These are phyloP conservation scores for Hemileia vastatrix DNA, from an alignment of 1,284 basidiomycete species.

Conservation along the genomic window DNA sequence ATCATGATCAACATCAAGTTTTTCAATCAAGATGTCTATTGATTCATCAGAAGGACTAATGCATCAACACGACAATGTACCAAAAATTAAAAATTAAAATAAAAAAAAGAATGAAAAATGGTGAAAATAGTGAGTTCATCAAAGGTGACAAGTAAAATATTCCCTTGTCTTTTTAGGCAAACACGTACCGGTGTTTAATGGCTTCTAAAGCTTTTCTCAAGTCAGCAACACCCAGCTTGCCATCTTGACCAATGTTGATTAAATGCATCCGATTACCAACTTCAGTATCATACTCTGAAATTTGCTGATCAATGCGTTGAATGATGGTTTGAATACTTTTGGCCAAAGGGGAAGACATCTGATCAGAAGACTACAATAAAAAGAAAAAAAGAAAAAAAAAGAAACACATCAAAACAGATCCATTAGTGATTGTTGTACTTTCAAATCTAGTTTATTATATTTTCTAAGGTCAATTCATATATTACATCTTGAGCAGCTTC, in stretches of 20 bases:
- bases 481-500: constrained; percentile 51
- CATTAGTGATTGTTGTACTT: background rate
- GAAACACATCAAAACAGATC: constrained; percentile 49
- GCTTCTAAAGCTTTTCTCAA: constrained; percentile 80
- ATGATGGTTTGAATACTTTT: constrained; percentile 94
- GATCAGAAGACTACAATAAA: constrained; percentile 11
- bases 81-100: too few species aligned
- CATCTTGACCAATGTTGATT: constrained; percentile 83
- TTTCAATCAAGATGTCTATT: constrained; percentile 78
- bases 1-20: constrained; percentile 91
- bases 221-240: constrained; percentile 81
- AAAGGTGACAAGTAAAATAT: too few species aligned
- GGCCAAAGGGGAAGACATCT: constrained; percentile 59
- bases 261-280: constrained; percentile 87
- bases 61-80: too few species aligned
- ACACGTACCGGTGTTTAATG: constrained; percentile 62
- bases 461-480: too few species aligned
- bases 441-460: too few species aligned
- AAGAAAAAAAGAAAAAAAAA: constrained; percentile 1
- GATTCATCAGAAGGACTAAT: constrained; percentile 72
- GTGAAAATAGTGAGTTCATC: too few species aligned
- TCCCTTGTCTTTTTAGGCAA: background rate
- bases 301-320: constrained; percentile 85
- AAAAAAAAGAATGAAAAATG: too few species aligned
- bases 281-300: constrained; percentile 69